Evolutionary conservation across 2,329 filamentous ascomycete species (phyloP).

Genomic region (Sporothrix mexicana): DNA sequence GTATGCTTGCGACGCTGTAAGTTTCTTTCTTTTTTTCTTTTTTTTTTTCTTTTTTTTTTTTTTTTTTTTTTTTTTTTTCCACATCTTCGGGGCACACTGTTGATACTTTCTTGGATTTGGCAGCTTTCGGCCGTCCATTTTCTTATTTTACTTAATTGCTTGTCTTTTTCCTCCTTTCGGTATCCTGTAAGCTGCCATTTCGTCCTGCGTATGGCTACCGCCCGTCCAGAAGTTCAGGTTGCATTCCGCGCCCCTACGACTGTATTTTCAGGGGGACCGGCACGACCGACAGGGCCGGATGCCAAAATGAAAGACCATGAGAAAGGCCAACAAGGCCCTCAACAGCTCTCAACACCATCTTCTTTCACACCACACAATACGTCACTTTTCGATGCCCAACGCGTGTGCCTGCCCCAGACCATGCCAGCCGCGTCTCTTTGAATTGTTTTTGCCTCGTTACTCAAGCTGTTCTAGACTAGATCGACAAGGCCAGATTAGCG

Average conservation of each 20-base stretch:
- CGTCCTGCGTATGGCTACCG: neutral
- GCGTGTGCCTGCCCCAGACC: neutral
- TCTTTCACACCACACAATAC: neutral
- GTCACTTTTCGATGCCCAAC: slow-evolving; percentile 16
- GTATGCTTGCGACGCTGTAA: slow-evolving; percentile 4
- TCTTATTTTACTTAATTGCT: neutral
- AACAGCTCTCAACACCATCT: neutral
- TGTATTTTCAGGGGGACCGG: slow-evolving; percentile 7
- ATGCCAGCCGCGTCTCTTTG: no score
- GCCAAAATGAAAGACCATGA: no score
- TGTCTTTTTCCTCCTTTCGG: neutral
- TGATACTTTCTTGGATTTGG: no score
- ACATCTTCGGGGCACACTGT: no score
- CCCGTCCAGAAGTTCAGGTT: neutral
- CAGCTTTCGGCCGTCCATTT: neutral
- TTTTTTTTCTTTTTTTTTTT: neutral
- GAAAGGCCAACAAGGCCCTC: neutral
- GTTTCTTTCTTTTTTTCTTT: neutral
- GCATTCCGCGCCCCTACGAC: slow-evolving; percentile 15
- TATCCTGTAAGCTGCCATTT: neutral
- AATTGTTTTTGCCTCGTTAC: neutral
- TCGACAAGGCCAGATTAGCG: neutral
- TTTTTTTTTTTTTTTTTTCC: neutral
- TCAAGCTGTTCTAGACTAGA: neutral
- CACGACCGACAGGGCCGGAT: neutral